Evolutionary conservation across 192 early-diverging fungal genomes (phyloP).

Genomic region (Coemansia sp.): DNA sequence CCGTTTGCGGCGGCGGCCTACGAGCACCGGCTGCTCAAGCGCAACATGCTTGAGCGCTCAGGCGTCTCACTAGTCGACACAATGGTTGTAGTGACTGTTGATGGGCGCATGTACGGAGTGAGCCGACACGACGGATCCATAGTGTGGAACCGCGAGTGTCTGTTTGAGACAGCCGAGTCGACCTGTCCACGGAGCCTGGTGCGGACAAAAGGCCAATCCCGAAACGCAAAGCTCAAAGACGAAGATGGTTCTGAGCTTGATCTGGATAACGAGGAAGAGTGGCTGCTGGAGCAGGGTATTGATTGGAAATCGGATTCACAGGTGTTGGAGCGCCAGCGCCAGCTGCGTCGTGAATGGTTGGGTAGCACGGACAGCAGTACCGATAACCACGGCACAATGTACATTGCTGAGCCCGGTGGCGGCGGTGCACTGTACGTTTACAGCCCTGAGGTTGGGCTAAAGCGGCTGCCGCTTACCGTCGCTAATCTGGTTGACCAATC

Average conservation of each 20-base stretch:
- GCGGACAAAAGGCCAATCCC: slow-evolving; percentile 18
- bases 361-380: neutral
- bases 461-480: slow-evolving; percentile 67
- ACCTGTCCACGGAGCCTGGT: slow-evolving; percentile 38
- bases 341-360: slow-evolving; percentile 39
- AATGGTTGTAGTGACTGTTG: slow-evolving; percentile 50
- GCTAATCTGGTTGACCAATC: slow-evolving; percentile 66
- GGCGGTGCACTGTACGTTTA: slow-evolving; percentile 49
- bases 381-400: slow-evolving; percentile 15
- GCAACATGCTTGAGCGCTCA: slow-evolving; percentile 30
- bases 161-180: slow-evolving; percentile 18
- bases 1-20: slow-evolving; percentile 23
- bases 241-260: neutral
- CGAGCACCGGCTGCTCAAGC: slow-evolving; percentile 34
- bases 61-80: slow-evolving; percentile 34
- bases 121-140: slow-evolving; percentile 40
- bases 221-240: neutral
- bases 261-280: slow-evolving; percentile 43
- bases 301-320: slow-evolving; percentile 50
- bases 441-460: slow-evolving; percentile 29
- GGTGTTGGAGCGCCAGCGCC: slow-evolving; percentile 34
- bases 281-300: slow-evolving; percentile 51
- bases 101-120: slow-evolving; percentile 49
- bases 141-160: slow-evolving; percentile 36
- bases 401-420: slow-evolving; percentile 52